Base-by-base conservation (phyloP, 179 eudicot genomes). In the Spergularia azorica region DNA sequence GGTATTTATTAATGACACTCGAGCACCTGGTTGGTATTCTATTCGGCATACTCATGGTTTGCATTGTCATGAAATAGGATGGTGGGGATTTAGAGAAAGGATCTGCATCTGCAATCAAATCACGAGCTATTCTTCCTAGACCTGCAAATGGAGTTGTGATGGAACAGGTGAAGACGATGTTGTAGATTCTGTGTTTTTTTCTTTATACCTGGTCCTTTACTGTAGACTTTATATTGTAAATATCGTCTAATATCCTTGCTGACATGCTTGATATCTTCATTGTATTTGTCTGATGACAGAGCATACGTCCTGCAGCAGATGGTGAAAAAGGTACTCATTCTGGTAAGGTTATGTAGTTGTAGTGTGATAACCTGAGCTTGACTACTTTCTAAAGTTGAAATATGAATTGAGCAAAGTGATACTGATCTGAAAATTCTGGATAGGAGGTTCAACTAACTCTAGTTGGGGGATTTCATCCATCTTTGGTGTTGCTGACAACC, bases 391-490 rank as follows among this genome's bases (percentile, higher is more conserved):
- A 12, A 43, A 43, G 36, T 8, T 67, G 54, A 48, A 67, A n/a
- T 20, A 43, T 54, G 60, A 20, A 17, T 11, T 18, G 65, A 65
- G 75, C 26, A 38, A 43, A 46, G 56, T 67, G 51, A 26, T 64
- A n/a, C 55, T 73, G 52, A 59, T 58, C 78, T 86, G 87, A 76
- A 38, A 80, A 70, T 56, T 65, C 58, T 80, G 61, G 51, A 26
- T 87, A 91, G 99, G 89, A 18, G 88, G 79, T 61, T 54, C 82
- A 77, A 78, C 76, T 79, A 81, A 86, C 75, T 85, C 94, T 60
- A 69, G 72, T 70, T 91, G 98, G 98, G 92, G 97, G 48, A 95
- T 92, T 76, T 79, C 98, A 75, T 88, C 98, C 68, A 86, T 95
- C 58, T 93, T 95, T 82, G 89, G 92, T 56, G 90, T 88, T 48